Evolutionary conservation across 2,329 filamentous ascomycete genomes (phyloP).

Genomic region (Aspergillus sp.): DNA sequence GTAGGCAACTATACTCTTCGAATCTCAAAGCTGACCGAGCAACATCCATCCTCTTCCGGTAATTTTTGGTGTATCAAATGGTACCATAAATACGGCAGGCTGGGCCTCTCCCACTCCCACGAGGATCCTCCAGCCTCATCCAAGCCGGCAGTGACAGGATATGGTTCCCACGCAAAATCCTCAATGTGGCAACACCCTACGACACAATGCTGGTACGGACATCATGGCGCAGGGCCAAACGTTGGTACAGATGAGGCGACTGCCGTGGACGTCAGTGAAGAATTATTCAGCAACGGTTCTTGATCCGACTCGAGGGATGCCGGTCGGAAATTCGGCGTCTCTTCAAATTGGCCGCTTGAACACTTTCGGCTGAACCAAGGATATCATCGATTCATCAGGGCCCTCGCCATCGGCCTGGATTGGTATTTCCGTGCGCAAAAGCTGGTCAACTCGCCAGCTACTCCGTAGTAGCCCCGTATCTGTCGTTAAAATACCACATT

Average conservation of each 20-base stretch:
- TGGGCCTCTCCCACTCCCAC: conserved; percentile 1
- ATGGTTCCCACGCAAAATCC: background rate
- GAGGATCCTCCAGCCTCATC: conserved; percentile 4
- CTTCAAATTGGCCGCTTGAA: background rate
- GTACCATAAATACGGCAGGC: conserved; percentile 1
- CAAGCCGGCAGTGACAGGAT: background rate
- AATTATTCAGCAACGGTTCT: conserved; percentile 4
- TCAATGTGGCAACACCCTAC: conserved; percentile 1
- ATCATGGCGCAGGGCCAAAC: background rate
- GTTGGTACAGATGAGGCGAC: background rate
- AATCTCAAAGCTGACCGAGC: background rate
- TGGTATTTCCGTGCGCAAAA: background rate
- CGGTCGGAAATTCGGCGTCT: background rate
- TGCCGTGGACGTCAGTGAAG: conserved; percentile 1
- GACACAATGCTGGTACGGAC: background rate
- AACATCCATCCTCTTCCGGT: conserved; percentile 3
- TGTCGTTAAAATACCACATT: background rate
- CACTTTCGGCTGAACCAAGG: background rate
- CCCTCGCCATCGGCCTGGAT: background rate
- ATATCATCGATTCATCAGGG: background rate
- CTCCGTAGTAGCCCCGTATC: background rate
- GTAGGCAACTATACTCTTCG: background rate
- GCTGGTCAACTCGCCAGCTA: background rate
- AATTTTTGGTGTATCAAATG: conserved; percentile 1
- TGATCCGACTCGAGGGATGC: background rate